Percentiles rank a stretch among this genome's conserved stretches.
phyloP scores from a whole-genome alignment of 108 stramenopile genomes.

The Cylindrotheca closterium region DNA sequence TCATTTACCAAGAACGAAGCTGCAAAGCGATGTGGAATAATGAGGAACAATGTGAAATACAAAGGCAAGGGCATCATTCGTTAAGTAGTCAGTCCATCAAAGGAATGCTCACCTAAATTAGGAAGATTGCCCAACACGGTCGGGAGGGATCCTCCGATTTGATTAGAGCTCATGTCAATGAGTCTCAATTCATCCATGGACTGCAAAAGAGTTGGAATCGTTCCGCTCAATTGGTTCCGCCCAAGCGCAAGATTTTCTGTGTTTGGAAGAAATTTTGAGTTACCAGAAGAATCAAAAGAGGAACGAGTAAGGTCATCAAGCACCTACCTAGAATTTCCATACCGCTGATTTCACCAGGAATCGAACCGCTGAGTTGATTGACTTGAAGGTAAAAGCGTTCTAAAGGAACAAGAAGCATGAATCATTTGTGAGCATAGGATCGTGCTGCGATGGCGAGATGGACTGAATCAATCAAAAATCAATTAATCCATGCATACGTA shows the following conservation, averaged over 20 bases:
- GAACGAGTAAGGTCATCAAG: neutral
- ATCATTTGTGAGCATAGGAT: neutral
- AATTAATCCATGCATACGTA: too few species aligned
- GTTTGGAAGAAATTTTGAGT: neutral
- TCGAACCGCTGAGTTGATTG: conserved; percentile 45
- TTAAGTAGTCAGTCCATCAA: neutral
- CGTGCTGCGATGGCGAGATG: neutral
- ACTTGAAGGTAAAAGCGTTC: conserved; percentile 17
- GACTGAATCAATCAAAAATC: too few species aligned
- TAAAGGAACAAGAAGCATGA: neutral
- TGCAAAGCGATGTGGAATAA: too few species aligned
- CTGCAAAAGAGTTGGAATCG: conserved; percentile 6
- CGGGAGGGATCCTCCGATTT: conserved; percentile 37
- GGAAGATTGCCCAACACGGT: conserved; percentile 23
- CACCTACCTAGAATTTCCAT: conserved; percentile 9
- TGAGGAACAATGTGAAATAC: neutral
- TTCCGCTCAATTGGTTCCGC: conserved; percentile 29
- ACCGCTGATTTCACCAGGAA: conserved; percentile 37
- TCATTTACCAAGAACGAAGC: neutral
- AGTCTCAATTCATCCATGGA: neutral
- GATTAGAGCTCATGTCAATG: conserved; percentile 22
- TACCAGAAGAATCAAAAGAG: neutral
- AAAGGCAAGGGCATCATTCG: neutral
- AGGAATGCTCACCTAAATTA: neutral
- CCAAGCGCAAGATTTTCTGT: conserved; percentile 23